A percentile compares a stretch with the other conserved stretches of the same genome.
These are phyloP conservation scores for Candida insectalens DNA, from an alignment of 805 yeast genomes.

Conservation along the genomic window DNA sequence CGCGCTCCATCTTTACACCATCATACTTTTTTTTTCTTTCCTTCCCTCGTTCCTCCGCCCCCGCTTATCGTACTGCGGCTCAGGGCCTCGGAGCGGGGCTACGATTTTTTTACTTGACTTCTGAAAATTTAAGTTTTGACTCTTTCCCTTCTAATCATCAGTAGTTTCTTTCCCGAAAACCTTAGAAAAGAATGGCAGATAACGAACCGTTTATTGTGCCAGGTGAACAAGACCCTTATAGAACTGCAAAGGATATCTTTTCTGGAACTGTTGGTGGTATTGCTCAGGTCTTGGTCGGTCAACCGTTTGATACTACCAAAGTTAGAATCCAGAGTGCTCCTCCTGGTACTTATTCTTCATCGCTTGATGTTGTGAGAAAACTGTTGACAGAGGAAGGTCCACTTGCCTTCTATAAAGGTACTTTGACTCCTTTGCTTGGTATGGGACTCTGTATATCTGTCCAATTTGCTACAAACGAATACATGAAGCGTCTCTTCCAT, in stretches of 20 bases:
- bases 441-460: constrained; percentile 98
- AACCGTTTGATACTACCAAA: constrained; percentile 92
- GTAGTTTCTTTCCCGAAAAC: too few relatives aligned
- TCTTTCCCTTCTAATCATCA: too few relatives aligned
- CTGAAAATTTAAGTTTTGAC: too few relatives aligned
- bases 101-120: too few relatives aligned
- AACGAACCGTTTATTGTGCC: neutral
- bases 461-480: constrained; percentile 92
- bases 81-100: too few relatives aligned
- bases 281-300: constrained; percentile 92
- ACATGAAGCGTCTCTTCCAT: constrained; percentile 72
- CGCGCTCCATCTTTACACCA: too few relatives aligned
- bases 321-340: constrained; percentile 87
- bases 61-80: too few relatives aligned
- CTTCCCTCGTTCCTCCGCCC: too few relatives aligned
- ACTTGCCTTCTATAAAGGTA: constrained; percentile 84
- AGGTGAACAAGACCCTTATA: constrained; percentile 7
- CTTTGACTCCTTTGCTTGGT: constrained; percentile 86
- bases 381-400: constrained; percentile 75
- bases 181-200: neutral
- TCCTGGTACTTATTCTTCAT: constrained; percentile 53
- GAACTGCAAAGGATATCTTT: constrained; percentile 66
- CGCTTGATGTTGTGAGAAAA: constrained; percentile 67
- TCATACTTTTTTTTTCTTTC: too few relatives aligned
- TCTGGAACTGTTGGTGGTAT: constrained; percentile 96